A percentile compares a stretch with the other conserved stretches of the same genome.
phyloP scores from a whole-genome alignment of 2,329 filamentous ascomycete genomes.

The Ascochyta clinopodiicola region DNA sequence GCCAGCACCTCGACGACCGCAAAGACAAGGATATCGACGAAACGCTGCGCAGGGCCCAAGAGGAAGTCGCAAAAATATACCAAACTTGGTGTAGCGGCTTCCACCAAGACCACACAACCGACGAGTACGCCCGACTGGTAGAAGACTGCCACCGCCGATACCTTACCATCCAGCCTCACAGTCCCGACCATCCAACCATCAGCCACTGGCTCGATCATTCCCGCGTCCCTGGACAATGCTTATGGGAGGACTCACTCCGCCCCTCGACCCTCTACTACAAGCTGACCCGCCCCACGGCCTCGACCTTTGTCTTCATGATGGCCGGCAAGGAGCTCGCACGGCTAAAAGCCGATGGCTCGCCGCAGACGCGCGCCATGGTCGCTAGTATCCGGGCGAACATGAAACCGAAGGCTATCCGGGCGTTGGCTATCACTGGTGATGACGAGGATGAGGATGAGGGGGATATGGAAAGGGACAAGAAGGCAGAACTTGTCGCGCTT shows the following conservation, averaged over 20 bases:
- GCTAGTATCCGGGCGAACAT: conserved; percentile 23
- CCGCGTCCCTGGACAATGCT: conserved; percentile 18
- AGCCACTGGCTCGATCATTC: conserved; percentile 19
- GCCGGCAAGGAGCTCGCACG: conserved; percentile 50
- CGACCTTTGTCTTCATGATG: conserved; percentile 47
- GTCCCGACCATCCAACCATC: conserved; percentile 19
- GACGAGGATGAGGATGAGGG: no score
- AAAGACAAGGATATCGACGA: conserved; percentile 6
- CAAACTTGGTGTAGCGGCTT: conserved; percentile 14
- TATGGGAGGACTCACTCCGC: conserved; percentile 51
- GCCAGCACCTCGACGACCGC: not conserved
- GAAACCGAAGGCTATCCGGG: no score
- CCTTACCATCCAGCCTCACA: conserved; percentile 25
- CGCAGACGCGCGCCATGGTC: conserved; percentile 23
- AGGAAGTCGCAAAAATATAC: conserved; percentile 4
- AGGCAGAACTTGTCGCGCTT: no score
- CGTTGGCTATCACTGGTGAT: no score
- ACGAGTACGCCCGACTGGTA: conserved; percentile 21
- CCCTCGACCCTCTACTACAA: conserved; percentile 52
- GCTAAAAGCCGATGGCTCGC: conserved; percentile 40
- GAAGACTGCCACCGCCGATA: conserved; percentile 31
- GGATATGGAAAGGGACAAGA: no score
- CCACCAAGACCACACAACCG: conserved; percentile 1
- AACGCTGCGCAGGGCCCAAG: conserved; percentile 17
- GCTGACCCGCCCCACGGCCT: not conserved